Base-by-base conservation (phyloP, 768 basidiomycete species). In the Russula sp. region DNA sequence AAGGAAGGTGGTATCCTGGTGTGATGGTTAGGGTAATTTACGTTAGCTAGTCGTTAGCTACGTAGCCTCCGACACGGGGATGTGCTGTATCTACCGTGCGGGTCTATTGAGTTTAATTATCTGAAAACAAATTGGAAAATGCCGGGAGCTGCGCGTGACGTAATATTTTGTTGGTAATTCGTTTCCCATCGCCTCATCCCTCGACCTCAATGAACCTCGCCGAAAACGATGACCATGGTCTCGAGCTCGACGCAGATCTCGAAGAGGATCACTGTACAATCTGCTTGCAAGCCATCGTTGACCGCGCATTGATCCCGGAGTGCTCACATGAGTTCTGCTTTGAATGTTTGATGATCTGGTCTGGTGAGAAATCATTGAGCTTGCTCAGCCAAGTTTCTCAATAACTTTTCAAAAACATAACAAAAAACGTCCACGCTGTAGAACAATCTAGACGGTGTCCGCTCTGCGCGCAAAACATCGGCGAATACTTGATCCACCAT, bases 311-410 rank as follows among this genome's bases (percentile, higher is more conserved):
- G 44, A 79, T 96, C 28, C 91, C 93, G 1, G 81, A 79, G 9
- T 97, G 94, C 74, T 89, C 91, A 2, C 94, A 98, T 78, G 89
- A 91, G 71, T 95, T 95, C 71, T 98, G 94, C 71, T 96, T 96
- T 68, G 90, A 92, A 61, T 98, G 94, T 73, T 80, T 97, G 26
- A 77, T 89, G 53, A 76, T 94, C 1, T 96, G 94, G 94, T 83
- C 89, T 59, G 87, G 90, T 90, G 64, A 68, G 82, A 76, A 42
- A 18, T 34, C 55, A n/a, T 50, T 57, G 3, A 46, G 11, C 28
- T 32, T 44, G 24, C 51, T 58, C 53, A 38, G 22, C 14, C 49
- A 50, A 9, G 6, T 18, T 18, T 48, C 22, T 30, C 22, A 13
- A 36, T 36, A 36, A 36, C 13, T 36, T n/a, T 34, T 34, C 32